Evolutionary conservation across 2,329 filamentous ascomycete species (phyloP).

Genomic region (Calonectria leucothoes): DNA sequence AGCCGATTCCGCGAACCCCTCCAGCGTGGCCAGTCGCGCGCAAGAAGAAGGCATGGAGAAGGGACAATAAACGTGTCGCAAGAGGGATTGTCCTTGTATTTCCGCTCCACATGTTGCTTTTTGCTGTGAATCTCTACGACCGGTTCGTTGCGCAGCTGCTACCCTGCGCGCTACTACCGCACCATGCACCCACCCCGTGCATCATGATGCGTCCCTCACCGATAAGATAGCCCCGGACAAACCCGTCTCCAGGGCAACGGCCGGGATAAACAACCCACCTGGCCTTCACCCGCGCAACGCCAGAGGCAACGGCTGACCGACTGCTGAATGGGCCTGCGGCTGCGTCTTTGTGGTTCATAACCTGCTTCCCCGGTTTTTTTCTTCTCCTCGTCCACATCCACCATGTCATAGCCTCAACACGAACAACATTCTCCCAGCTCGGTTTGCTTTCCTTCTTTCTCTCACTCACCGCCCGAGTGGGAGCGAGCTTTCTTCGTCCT

Average conservation of each 20-base stretch:
- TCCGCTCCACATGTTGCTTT: neutral
- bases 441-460: constrained; percentile 26
- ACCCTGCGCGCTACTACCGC: constrained; percentile 14
- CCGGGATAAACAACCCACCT: constrained; percentile 40
- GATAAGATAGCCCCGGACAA: constrained; percentile 35
- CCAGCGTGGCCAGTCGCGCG: neutral
- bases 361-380: constrained; percentile 35
- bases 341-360: constrained; percentile 25
- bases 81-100: constrained; percentile 5
- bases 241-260: constrained; percentile 39
- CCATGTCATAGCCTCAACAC: constrained; percentile 39
- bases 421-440: constrained; percentile 31
- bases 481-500: constrained; percentile 19
- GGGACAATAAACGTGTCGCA: neutral
- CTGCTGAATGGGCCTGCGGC: constrained; percentile 23
- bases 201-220: constrained; percentile 13
- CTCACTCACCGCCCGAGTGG: constrained; percentile 22
- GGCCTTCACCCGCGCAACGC: constrained; percentile 18
- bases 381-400: constrained; percentile 23
- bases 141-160: neutral
- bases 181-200: constrained; percentile 9
- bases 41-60: neutral
- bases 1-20: neutral
- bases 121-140: neutral
- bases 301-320: constrained; percentile 35